Base-by-base conservation (phyloP, 1,139 yeast species). In the Taphrina sp. region DNA sequence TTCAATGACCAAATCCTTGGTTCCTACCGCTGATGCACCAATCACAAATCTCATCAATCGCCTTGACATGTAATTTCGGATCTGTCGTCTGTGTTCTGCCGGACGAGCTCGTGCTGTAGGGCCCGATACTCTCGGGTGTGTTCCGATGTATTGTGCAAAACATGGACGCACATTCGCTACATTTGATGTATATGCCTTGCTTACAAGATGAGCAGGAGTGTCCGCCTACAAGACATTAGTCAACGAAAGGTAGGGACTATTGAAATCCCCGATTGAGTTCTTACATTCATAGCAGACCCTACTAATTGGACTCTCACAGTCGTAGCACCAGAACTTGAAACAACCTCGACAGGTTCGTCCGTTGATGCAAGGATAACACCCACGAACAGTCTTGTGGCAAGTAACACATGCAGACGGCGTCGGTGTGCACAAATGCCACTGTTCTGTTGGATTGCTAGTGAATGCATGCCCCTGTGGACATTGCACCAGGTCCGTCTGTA, bases 221-320 rank as follows among this genome's bases (percentile, higher is more conserved):
- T 5, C 47, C 47, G n/a, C 47, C 47, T 43, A 19, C 14, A n/a
- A n/a, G n/a, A n/a, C n/a, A n/a, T n/a, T n/a, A n/a, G n/a, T n/a
- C n/a, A n/a, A n/a, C n/a, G n/a, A n/a, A n/a, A n/a, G n/a, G n/a
- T n/a, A n/a, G n/a, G n/a, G n/a, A n/a, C n/a, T n/a, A n/a, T n/a
- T n/a, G n/a, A n/a, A n/a, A n/a, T n/a, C n/a, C n/a, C n/a, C n/a
- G n/a, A n/a, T n/a, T n/a, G n/a, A n/a, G n/a, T n/a, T n/a, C n/a
- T 29, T 43, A 33, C 47, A 43, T 33, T 43, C 47, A 20, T 43
- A 43, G 29, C 47, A 43, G 47, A 43, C 47, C 19, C 47, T 29
- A 23, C 29, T 43, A 1, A 43, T 43, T 12, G 28, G n/a, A 22
- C 47, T 43, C 26, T 17, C 28, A 16, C 47, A 43, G 2, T 31